Evolutionary conservation across 2,329 filamentous ascomycete species (phyloP), one percentile per base, ranked within the genome.

Genomic region (Paracoccidioides lutzii): DNA sequence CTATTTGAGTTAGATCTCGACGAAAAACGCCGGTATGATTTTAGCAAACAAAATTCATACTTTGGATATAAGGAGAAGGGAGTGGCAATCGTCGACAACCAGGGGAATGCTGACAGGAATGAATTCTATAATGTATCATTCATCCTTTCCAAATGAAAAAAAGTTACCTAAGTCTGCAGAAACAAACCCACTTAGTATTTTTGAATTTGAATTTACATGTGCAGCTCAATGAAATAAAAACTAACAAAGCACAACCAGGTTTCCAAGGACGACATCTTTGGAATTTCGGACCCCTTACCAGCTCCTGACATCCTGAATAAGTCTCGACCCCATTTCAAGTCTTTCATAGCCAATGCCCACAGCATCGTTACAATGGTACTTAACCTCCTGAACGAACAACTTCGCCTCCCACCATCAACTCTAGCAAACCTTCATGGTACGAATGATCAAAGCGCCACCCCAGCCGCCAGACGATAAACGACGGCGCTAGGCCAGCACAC

Each of bases 21-120:
- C 8, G 80, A 82, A 61, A 79, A 81, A 61, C 61, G 69, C n/a
- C 72, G 75, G 55, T 82, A 80, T 60, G 78, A 81, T 59, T 74
- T 80, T 43, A 74, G 72, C 54, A 67, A 63, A 2, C 65, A 77
- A 54, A 73, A 74, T 9, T 76, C 72, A 2, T 81, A 80, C 56
- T 79, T 77, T 59, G 79, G 78, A 4, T 79, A 79, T 52, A 78
- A 78, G 61, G 73, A 71, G 0, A 72, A 71, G 46, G 78, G 78
- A 3, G 71, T 68, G 14, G 70, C 70, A 3, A 64, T 76, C 0
- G 67, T 78, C 9, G 78, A 81, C 59, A 66, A 66, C 5, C 57
- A 71, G 22, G 78, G 79, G 0, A 78, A 74, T 5, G 64, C 66
- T 32, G 78, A 80, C 59, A 65, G 74, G 41, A 78, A 78, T 58